Evolutionary conservation across 2,329 filamentous ascomycete genomes (phyloP).

Genomic region (Chaetothyriales sp.): DNA sequence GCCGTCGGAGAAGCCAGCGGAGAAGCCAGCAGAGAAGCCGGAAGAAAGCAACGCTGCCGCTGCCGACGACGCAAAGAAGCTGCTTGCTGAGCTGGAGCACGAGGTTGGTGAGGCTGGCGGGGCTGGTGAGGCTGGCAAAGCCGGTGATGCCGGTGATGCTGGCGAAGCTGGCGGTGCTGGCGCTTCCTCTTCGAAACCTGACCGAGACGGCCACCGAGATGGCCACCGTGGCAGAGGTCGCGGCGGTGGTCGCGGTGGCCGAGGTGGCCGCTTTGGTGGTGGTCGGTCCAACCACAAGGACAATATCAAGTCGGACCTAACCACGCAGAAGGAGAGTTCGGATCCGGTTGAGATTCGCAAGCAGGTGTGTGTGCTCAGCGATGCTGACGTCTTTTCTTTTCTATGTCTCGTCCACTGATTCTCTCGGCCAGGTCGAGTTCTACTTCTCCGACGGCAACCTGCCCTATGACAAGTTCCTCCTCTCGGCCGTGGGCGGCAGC

Average conservation of each 20-base stretch:
- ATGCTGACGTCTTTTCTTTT: not conserved
- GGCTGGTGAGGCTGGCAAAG: no score
- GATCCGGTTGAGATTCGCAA: constrained; percentile 71
- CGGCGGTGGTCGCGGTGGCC: constrained; percentile 17
- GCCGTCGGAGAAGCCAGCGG: not conserved
- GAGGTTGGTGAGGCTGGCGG: constrained; percentile 3
- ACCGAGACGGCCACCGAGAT: constrained; percentile 10
- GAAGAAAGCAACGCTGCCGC: constrained; percentile 27
- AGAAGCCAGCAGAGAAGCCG: constrained; percentile 2
- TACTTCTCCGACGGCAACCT: constrained; percentile 92
- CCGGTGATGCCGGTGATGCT: no score
- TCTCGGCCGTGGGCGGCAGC: constrained; percentile 60
- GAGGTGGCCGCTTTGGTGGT: constrained; percentile 21
- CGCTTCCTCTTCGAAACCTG: constrained; percentile 6
- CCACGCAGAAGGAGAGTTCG: constrained; percentile 52
- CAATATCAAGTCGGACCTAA: constrained; percentile 60
- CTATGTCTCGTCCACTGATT: not conserved
- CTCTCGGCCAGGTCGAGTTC: constrained; percentile 60
- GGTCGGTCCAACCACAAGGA: constrained; percentile 27
- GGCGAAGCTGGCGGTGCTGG: no score
- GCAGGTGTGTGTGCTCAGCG: constrained; percentile 44
- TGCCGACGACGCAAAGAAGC: constrained; percentile 34
- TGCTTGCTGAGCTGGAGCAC: constrained; percentile 30
- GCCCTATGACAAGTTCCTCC: constrained; percentile 74
- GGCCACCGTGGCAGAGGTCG: constrained; percentile 3